Evolutionary conservation across 2,329 filamentous ascomycete species (phyloP), one percentile per base, ranked within the genome.

Genomic region (Exophiala calicioides): DNA sequence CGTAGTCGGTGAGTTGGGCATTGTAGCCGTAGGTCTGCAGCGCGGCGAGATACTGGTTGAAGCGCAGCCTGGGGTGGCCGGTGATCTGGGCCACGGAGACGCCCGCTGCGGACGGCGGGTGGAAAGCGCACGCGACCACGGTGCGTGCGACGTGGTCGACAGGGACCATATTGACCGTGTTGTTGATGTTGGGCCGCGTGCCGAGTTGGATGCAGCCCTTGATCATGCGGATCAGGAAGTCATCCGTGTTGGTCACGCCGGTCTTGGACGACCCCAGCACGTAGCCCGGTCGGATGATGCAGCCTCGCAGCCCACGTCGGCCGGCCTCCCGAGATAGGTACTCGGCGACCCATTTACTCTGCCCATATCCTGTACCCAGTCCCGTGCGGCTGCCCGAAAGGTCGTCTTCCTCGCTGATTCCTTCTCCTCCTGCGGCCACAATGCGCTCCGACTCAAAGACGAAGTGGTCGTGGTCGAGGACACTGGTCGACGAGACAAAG

Each of bases 141-240:
- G 95, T 80, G n/a, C 81, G 77, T 1, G 85, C 80, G 26, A 96
- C 90, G 57, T 95, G 88, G 53, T 82, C 82, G 19, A 95, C 90
- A 0, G 91, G 90, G 0, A 95, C 86, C 66, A 85, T 82, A 71
- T 96, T 97, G 67, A 96, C 82, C 0, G 88, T 88, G 72, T 95
- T 97, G 64, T 76, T 69, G 58, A 96, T 94, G 57, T 80, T 77
- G 1, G 90, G 91, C 0, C 88, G 78, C 2, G 77, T 75, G 2
- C 72, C 72, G 2, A 96, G 75, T 67, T 97, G 90, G 39, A 95
- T 74, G 60, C 89, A 95, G 47, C 89, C 90, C 71, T 96, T 95
- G 46, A 85, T 71, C 70, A 96, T 81, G 29, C 91, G 82, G 55
- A 95, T 79, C 5, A 97, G 71, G 73, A 96, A 97, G 68, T 96